Conservation (phyloP, 345 rosid genomes). For the Bruguiera parviflora region DNA sequence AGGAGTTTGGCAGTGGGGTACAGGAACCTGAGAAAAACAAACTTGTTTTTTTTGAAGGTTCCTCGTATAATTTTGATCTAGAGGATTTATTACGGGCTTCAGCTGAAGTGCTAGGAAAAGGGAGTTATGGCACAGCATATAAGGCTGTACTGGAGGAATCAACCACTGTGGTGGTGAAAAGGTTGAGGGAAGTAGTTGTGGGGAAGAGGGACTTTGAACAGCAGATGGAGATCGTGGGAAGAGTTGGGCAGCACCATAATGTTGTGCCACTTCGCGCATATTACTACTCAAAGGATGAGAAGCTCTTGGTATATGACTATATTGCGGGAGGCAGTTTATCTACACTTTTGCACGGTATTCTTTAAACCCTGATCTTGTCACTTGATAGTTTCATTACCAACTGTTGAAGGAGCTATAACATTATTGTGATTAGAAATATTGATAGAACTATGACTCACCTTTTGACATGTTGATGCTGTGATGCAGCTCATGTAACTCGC, state of each 20-base stretch:
- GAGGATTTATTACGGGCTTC: slow-evolving; percentile 90
- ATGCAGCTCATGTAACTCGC: background rate
- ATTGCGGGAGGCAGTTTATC: slow-evolving; percentile 54
- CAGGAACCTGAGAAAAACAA: slow-evolving; percentile 75
- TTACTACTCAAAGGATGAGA: slow-evolving; percentile 90
- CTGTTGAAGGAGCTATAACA: background rate
- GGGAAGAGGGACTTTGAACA: slow-evolving; percentile 87
- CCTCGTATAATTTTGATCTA: slow-evolving; percentile 68
- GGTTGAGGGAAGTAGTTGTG: slow-evolving; percentile 72
- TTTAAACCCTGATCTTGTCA: background rate
- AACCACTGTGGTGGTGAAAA: slow-evolving; percentile 75
- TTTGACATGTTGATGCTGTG: background rate
- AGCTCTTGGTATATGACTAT: slow-evolving; percentile 74
- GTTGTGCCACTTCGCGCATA: slow-evolving; percentile 77
- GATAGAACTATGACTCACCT: background rate
- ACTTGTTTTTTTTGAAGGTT: slow-evolving; percentile 83
- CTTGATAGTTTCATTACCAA: background rate
- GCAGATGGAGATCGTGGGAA: slow-evolving; percentile 81
- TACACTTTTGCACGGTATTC: slow-evolving; percentile 71
- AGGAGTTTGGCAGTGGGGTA: slow-evolving; percentile 75
- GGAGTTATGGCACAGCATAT: slow-evolving; percentile 79
- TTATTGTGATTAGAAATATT: background rate
- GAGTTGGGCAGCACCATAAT: slow-evolving; percentile 61
- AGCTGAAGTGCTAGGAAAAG: slow-evolving; percentile 90
- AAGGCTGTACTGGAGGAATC: slow-evolving; percentile 85